Evolutionary conservation across 306 rosid genomes (phyloP), one percentile per base, ranked within the genome.

Genomic region (Malus asiatica): DNA sequence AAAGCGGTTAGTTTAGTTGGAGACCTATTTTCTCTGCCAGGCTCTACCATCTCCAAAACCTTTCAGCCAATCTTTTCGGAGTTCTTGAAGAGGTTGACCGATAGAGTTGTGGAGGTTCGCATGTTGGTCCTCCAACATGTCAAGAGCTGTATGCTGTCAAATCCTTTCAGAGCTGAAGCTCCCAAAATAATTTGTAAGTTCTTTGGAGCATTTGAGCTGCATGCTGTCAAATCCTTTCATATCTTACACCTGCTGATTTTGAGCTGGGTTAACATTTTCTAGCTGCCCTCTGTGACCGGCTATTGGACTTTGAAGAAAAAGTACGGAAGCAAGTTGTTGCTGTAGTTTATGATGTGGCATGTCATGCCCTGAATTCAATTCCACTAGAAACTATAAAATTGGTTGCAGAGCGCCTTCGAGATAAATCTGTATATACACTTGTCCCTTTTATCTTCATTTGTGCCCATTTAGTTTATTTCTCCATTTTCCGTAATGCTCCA

Each of bases 371-470:
- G 22, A 81, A 84, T 77, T 92, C 96, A 42, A 77, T 90, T 86
- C 91, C 93, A 5, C 85, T 86, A 76, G 99, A 90, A 83, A 88
- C 93, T 20, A 78, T 96, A 79, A 90, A 93, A 84, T 96, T 92
- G 81, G 93, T 96, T 78, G 97, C 99, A 1, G 99, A 93, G 71
- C 96, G 99, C 62, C 93, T 96, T 77, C 97, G 98, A 72, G 99
- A 96, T 83, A 96, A 90, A 90, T 96, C 99, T 83, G 99, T 96
- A 93, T 65, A 73, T 78, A 80, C 79, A 75, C 73, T 67, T 84
- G 40, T 73, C 65, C 62, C 20, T 29, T 33, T 29, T 69, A 6
- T 20, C 20, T 78, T 70, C 32, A 51, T 78, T 27, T 74, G 60
- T 33, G 67, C 45, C 66, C 23, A 61, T 73, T 52, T 76, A 69